Base-by-base conservation (phyloP, 257 asterid genomes). In the Gardenia jasminoides region DNA sequence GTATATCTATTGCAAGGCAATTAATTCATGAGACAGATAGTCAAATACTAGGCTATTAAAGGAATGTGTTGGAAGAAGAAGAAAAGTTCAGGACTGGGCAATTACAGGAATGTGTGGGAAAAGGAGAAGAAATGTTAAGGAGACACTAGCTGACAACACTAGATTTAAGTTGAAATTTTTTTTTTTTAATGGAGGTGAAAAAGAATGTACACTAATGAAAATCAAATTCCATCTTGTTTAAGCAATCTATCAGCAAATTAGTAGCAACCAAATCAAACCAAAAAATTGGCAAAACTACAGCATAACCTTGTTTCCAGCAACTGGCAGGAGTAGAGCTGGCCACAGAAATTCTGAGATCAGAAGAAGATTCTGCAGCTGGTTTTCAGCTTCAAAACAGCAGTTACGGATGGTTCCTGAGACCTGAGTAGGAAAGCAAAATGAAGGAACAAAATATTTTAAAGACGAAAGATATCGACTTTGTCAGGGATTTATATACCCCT, bases 321-420 rank as follows among this genome's bases (percentile, higher is more conserved):
- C 97, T 58, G 99, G 99, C 67, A 96, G 90, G 62, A 93, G 88
- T 50, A 96, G 88, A 50, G 97, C 96, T 28, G 97, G 99, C 99
- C 99, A 96, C 26, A 93, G 90, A 87, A 96, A 96, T 85, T 96
- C 99, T 6, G 98, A 92, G 76, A 87, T 82, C 61, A 96, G 86
- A 80, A 96, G 97, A 83, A 96, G 85, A 87, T 92, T 88, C 64
- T 90, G 99, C 61, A 93, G 88, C 78, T 90, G 97, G 74, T 80
- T 86, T 68, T 93, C 97, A 56, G 99, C 98, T 88, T 96, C 98
- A 76, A 96, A 96, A 82, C 97, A 96, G 88, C 98, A 93, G 87
- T 96, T 96, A n/a, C 97, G 92, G 76, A 96, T 91, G 48, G 99
- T 96, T 85, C 98, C 98, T 0, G 97, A 84, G 9, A 96, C 94